Conservation (phyloP, 2,329 filamentous ascomycete genomes). For the Penicillium expansum region DNA sequence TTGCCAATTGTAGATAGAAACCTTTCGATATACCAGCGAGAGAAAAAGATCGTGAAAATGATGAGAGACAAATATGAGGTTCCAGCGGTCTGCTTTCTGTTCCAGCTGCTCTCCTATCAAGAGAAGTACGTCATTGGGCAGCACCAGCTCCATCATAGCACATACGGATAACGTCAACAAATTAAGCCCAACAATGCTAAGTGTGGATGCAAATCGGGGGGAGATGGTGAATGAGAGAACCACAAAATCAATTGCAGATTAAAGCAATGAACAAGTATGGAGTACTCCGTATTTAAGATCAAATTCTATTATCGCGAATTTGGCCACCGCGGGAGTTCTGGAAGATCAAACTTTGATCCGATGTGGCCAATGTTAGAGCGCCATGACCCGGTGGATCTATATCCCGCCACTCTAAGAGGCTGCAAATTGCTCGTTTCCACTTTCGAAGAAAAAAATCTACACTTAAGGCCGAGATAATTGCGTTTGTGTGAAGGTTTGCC, state of each 20-base stretch:
- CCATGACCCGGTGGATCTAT: background rate
- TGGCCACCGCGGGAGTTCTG: background rate
- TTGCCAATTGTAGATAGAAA: constrained; percentile 16
- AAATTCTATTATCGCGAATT: background rate
- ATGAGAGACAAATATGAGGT: constrained; percentile 26
- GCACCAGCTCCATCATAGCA: background rate
- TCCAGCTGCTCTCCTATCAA: constrained; percentile 29
- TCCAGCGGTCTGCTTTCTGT: constrained; percentile 25
- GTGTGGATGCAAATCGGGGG: background rate
- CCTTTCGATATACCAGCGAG: constrained; percentile 23
- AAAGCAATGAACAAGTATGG: background rate
- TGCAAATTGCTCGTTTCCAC: background rate
- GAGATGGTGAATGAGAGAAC: background rate
- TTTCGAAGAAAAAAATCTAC: background rate
- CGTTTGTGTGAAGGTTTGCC: background rate
- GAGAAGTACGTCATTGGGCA: constrained; percentile 32
- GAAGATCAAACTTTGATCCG: constrained; percentile 4
- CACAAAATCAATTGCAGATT: background rate
- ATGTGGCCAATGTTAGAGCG: background rate
- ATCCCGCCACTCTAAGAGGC: background rate
- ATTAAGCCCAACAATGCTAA: background rate
- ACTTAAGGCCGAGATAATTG: background rate
- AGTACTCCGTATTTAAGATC: background rate
- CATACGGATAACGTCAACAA: background rate
- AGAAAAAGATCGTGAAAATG: constrained; percentile 31